Conservation (phyloP, 73 alveolate genomes). For the Chromera velia region DNA sequence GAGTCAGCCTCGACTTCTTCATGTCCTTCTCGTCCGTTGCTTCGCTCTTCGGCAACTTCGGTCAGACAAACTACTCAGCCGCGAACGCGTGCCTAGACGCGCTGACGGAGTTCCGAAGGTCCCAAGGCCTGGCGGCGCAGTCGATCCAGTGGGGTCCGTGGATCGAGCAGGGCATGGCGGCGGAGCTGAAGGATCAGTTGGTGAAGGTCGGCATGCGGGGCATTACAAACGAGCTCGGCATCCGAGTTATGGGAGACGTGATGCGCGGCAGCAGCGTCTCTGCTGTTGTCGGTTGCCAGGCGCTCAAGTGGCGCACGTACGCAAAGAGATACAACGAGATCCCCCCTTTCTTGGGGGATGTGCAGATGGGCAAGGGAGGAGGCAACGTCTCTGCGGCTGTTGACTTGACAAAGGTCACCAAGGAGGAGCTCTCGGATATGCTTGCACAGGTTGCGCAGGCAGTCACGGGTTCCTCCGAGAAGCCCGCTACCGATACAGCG, state of each 20-base stretch:
- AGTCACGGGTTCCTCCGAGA: not conserved
- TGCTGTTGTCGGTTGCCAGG: not conserved
- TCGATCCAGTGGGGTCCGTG: constrained; percentile 47
- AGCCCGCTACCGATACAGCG: not conserved
- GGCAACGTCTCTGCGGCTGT: too few species aligned
- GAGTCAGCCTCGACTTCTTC: not conserved
- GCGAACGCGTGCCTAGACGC: constrained; percentile 8
- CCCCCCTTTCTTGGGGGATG: not conserved
- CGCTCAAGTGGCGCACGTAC: not conserved
- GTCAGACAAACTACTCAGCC: constrained; percentile 30
- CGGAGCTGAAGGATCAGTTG: not conserved
- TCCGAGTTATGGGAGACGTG: not conserved
- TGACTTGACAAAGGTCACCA: not conserved
- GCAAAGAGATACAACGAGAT: not conserved
- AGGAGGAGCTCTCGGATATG: not conserved
- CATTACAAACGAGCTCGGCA: not conserved
- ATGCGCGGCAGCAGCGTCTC: not conserved
- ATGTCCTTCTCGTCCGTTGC: constrained; percentile 41
- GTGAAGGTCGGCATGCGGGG: not conserved
- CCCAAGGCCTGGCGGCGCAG: constrained; percentile 11
- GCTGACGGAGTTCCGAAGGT: constrained; percentile 25
- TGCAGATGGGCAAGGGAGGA: not conserved
- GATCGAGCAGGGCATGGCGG: constrained; percentile 8
- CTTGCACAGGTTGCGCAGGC: not conserved
- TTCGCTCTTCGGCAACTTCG: constrained; percentile 40